A percentile compares a stretch with the other conserved stretches of the same genome.
Evolutionary conservation across 345 rosid species (phyloP).

Genomic region (Linum usitatissimum): DNA sequence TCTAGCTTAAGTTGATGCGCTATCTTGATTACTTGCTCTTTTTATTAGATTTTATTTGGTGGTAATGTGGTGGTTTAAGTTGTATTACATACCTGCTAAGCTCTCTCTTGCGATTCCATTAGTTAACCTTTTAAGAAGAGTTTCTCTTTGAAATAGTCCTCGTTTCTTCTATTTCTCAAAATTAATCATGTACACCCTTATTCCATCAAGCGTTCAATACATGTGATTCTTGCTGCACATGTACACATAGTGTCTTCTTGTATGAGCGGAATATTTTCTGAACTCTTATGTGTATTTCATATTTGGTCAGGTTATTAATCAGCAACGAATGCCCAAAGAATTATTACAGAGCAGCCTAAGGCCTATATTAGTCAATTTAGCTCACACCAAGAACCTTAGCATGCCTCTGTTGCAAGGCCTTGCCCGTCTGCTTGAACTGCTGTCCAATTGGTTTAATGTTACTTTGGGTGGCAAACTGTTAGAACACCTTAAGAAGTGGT

Average conservation of each 20-base stretch:
- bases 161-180: neutral
- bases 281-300: constrained; percentile 4
- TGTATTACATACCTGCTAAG: neutral
- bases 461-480: constrained; percentile 94
- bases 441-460: constrained; percentile 96
- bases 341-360: constrained; percentile 97
- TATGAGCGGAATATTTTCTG: neutral
- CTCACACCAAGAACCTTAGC: constrained; percentile 95
- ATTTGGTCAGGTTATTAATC: constrained; percentile 69
- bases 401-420: constrained; percentile 97
- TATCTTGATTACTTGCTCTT: too few species aligned
- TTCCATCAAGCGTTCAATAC: neutral
- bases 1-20: too few species aligned
- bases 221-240: neutral
- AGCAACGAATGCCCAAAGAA: constrained; percentile 97
- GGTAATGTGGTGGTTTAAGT: neutral
- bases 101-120: neutral
- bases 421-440: constrained; percentile 94
- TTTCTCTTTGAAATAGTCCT: neutral
- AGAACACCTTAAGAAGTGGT: constrained; percentile 98
- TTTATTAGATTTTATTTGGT: too few species aligned
- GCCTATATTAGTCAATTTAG: constrained; percentile 92
- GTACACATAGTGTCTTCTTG: neutral
- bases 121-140: neutral
- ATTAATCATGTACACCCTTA: neutral